phyloP scores from a whole-genome alignment of 176 grass and related monocot species.

The Juncus effusus region DNA sequence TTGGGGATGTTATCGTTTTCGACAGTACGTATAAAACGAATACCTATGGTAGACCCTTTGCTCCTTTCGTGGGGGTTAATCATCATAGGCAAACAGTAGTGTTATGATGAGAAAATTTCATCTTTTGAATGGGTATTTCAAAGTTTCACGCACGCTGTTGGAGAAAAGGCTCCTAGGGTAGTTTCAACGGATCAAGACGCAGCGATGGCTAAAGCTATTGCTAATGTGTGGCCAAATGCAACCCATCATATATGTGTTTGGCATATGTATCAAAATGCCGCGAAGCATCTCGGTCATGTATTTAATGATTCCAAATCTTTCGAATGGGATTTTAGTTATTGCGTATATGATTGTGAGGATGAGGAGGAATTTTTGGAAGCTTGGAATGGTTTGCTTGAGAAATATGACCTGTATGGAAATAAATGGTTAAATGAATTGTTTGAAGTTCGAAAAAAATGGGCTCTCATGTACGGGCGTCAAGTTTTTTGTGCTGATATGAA shows the following conservation, averaged over 20 bases:
- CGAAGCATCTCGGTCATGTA: not conserved
- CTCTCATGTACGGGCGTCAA: too few species aligned
- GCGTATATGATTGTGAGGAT: too few species aligned
- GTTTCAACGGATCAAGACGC: slow-evolving; percentile 48
- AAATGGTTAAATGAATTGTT: not conserved
- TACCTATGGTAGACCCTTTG: slow-evolving; percentile 28
- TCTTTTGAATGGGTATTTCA: not conserved
- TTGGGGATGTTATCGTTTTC: slow-evolving; percentile 70
- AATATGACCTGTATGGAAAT: not conserved
- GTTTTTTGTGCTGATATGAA: too few species aligned
- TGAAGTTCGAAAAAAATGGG: not conserved
- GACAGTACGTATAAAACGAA: slow-evolving; percentile 56
- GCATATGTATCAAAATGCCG: too few species aligned
- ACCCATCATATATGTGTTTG: slow-evolving; percentile 38
- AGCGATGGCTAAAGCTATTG: slow-evolving; percentile 56
- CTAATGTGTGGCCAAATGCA: slow-evolving; percentile 45
- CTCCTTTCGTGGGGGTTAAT: slow-evolving; percentile 51
- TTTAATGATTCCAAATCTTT: not conserved
- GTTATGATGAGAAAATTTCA: not conserved
- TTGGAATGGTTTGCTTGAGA: not conserved
- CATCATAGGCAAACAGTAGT: slow-evolving; percentile 1
- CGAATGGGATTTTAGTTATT: not conserved
- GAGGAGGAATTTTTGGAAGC: too few species aligned
- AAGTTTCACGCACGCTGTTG: not conserved
- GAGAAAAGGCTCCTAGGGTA: slow-evolving; percentile 8